These are phyloP conservation scores for Aspergillus cejpii DNA, from an alignment of 2,329 filamentous ascomycete species.

Conservation along the genomic window DNA sequence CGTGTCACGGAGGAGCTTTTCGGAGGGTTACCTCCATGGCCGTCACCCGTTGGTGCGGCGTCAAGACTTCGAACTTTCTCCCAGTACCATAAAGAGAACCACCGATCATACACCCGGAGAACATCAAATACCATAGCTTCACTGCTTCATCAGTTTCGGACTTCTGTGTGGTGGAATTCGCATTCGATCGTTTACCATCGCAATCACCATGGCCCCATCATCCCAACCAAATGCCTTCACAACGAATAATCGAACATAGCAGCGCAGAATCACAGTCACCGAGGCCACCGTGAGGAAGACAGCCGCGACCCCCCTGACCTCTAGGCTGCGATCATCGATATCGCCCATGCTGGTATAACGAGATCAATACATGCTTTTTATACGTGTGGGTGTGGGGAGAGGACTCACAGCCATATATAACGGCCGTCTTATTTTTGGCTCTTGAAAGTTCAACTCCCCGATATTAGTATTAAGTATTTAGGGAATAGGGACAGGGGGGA, in stretches of 20 bases:
- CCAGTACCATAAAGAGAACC: conserved; percentile 29
- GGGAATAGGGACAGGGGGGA: too few species aligned
- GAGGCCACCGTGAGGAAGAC: conserved; percentile 25
- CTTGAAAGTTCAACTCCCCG: too few species aligned
- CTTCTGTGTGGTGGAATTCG: not conserved
- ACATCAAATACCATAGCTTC: conserved; percentile 26
- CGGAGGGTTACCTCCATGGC: conserved; percentile 24
- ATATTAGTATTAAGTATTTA: too few species aligned
- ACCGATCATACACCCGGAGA: conserved; percentile 27
- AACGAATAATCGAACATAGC: conserved; percentile 28
- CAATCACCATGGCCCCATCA: conserved; percentile 28
- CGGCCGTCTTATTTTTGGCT: not conserved
- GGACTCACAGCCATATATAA: not conserved
- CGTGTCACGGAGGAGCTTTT: not conserved
- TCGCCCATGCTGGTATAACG: conserved; percentile 11
- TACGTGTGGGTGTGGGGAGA: not conserved
- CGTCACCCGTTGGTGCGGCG: conserved; percentile 13
- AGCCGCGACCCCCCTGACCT: conserved; percentile 23
- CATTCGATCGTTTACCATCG: conserved; percentile 18
- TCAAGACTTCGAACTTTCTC: conserved; percentile 14
- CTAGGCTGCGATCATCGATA: conserved; percentile 18
- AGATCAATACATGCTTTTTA: conserved; percentile 1
- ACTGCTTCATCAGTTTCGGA: conserved; percentile 1
- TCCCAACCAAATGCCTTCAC: conserved; percentile 32
- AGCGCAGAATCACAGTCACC: conserved; percentile 25